Evolutionary conservation across 352 stramenopile species (phyloP), one percentile per base, ranked within the genome.

Genomic region (Phytophthora pseudosyringae): DNA sequence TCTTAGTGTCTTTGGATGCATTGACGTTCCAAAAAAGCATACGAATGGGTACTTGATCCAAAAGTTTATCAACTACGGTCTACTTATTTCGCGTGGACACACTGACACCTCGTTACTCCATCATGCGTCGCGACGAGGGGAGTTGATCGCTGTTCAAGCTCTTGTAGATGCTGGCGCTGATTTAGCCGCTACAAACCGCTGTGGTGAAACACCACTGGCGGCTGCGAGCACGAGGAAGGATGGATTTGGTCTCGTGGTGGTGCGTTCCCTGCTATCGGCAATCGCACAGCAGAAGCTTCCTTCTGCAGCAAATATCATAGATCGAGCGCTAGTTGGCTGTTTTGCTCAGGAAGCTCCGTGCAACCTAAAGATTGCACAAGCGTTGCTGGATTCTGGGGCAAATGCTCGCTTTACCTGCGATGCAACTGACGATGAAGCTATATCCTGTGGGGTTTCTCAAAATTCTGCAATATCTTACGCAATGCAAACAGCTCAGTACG

Each of bases 1-100:
- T 26, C 39, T 90, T 31, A 68, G 70, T 41, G 66, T 72, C 0
- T 84, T 90, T 40, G 81, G 79, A 25, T 89, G 81, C 45, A 81
- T 80, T 54, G 70, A 68, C 28, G 13, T 81, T 0, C 61, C 70
- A 3, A 70, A 57, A 47, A 44, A 44, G 10, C 67, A 79, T 3
- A 81, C 64, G 5, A 69, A 65, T 28, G 58, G 50, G 13, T 71
- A 78, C 21, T 39, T 83, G 11, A 81, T 90, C 18, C 70, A 83
- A 40, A 88, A 88, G 50, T 60, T 86, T 26, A 60, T 88, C n/a
- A 67, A 73, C 16, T 78, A 86, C 28, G 79, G 66, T 25, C 36
- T 75, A 0, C 12, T 38, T 9, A 71, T 84, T 38, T 35, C 35
- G 31, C 59, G 64, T 38, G 44, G 61, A 0, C 58, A 59, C 6